Evolutionary conservation across 75 land plant genomes (phyloP).

Genomic region (Pinus taeda): DNA sequence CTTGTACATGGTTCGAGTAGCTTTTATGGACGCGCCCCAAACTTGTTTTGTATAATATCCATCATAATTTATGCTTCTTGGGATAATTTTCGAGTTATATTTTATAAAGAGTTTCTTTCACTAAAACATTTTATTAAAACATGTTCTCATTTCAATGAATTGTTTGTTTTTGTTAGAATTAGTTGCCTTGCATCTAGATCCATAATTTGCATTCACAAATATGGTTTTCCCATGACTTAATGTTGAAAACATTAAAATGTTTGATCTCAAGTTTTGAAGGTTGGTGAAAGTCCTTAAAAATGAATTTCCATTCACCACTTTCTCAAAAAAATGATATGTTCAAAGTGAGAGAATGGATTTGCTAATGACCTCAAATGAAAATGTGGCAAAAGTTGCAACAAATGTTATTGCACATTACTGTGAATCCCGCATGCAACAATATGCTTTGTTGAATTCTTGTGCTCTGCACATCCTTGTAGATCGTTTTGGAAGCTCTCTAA

Average conservation of each 20-base stretch:
- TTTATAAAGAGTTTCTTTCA: too few species aligned
- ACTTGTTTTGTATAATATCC: too few species aligned
- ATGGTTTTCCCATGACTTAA: background rate
- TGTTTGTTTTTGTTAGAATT: too few species aligned
- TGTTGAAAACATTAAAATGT: background rate
- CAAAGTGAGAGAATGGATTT: slow-evolving; percentile 59
- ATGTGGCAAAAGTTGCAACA: slow-evolving; percentile 85
- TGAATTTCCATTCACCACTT: slow-evolving; percentile 87
- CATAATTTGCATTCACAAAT: too few species aligned
- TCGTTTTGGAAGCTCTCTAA: slow-evolving; percentile 68
- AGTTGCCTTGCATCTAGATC: too few species aligned
- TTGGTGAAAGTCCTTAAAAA: slow-evolving; percentile 82
- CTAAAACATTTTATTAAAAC: too few species aligned
- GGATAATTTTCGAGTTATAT: too few species aligned
- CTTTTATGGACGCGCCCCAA: too few species aligned
- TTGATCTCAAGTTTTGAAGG: slow-evolving; percentile 79
- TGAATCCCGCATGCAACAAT: slow-evolving; percentile 63
- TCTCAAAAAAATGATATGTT: slow-evolving; percentile 89
- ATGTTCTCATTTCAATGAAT: too few species aligned
- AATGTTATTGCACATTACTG: slow-evolving; percentile 82
- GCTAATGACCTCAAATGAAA: slow-evolving; percentile 72
- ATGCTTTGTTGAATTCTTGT: slow-evolving; percentile 64
- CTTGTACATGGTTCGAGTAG: too few species aligned
- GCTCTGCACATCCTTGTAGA: slow-evolving; percentile 56
- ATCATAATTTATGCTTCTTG: too few species aligned